phyloP scores from a whole-genome alignment of 179 eudicot species.

The Vitellaria paradoxa region DNA sequence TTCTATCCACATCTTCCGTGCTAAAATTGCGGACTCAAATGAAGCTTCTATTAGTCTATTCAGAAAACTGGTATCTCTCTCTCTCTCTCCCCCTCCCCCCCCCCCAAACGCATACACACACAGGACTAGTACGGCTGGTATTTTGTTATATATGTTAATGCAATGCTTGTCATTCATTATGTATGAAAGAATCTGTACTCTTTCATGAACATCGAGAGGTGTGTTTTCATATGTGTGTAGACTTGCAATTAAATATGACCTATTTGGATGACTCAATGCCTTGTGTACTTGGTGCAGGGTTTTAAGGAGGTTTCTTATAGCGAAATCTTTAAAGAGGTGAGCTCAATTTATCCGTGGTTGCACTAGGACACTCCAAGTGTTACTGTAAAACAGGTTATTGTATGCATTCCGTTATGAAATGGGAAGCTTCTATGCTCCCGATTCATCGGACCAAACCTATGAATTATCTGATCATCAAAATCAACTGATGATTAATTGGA shows the following conservation, averaged over 20 bases:
- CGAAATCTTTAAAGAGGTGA: constrained; percentile 84
- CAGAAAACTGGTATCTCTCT: constrained; percentile 52
- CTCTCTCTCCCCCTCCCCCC: constrained; percentile 22
- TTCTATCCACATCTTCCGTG: constrained; percentile 61
- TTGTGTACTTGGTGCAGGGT: constrained; percentile 49
- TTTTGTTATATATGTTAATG: not conserved
- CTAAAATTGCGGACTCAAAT: constrained; percentile 83
- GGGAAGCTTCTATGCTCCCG: not conserved
- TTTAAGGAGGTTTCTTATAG: constrained; percentile 67
- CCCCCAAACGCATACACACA: not conserved
- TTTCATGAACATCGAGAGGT: not conserved
- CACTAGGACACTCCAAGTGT: not conserved
- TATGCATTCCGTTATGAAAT: not conserved
- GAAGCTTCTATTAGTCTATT: constrained; percentile 67
- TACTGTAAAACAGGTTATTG: constrained; percentile 3
- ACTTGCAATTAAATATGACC: not conserved
- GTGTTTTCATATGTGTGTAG: constrained; percentile 1
- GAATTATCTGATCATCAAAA: not conserved
- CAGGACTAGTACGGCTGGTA: not conserved
- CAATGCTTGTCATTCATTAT: not conserved
- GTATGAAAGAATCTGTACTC: not conserved
- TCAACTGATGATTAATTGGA: not conserved
- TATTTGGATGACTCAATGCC: too few relatives aligned
- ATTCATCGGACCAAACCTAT: constrained; percentile 4
- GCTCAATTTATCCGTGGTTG: not conserved